phyloP scores from a whole-genome alignment of 495 filamentous ascomycete species.

The Penicillium desertorum region DNA sequence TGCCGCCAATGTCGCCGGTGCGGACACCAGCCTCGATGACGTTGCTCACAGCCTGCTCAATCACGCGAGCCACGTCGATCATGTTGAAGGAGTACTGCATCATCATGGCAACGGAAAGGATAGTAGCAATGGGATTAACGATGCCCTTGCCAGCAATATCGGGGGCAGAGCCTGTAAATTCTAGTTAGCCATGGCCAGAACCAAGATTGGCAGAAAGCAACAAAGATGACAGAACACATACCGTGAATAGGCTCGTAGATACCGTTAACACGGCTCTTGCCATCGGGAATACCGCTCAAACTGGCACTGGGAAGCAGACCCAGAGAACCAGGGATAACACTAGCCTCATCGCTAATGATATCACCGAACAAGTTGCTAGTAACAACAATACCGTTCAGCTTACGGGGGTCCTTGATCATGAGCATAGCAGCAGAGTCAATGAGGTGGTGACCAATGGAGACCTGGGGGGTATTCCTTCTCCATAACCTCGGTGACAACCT shows the following conservation, averaged over 20 bases:
- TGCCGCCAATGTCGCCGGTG: constrained; percentile 57
- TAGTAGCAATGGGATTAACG: constrained; percentile 67
- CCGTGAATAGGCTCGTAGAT: constrained; percentile 99
- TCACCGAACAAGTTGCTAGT: constrained; percentile 96
- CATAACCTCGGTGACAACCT: constrained; percentile 74
- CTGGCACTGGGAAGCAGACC: constrained; percentile 88
- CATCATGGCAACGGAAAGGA: constrained; percentile 57
- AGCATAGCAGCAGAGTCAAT: constrained; percentile 97
- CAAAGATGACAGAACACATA: constrained; percentile 37
- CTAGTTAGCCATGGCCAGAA: constrained; percentile 13
- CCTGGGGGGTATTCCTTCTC: constrained; percentile 80
- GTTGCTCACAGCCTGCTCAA: constrained; percentile 54
- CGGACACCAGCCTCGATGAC: constrained; percentile 53
- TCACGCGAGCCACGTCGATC: constrained; percentile 49
- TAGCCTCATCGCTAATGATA: constrained; percentile 95
- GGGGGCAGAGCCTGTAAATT: constrained; percentile 42
- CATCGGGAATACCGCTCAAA: constrained; percentile 82
- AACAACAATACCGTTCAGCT: constrained; percentile 88
- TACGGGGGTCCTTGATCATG: constrained; percentile 91
- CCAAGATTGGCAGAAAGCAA: constrained; percentile 3
- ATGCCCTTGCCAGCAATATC: constrained; percentile 82
- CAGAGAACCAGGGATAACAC: constrained; percentile 89
- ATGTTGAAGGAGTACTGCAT: constrained; percentile 54
- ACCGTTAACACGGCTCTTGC: constrained; percentile 55
- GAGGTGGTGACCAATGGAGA: constrained; percentile 82